Evolutionary conservation across 495 filamentous ascomycete genomes (phyloP), one percentile per base, ranked within the genome.

Genomic region (Talaromyces liani): DNA sequence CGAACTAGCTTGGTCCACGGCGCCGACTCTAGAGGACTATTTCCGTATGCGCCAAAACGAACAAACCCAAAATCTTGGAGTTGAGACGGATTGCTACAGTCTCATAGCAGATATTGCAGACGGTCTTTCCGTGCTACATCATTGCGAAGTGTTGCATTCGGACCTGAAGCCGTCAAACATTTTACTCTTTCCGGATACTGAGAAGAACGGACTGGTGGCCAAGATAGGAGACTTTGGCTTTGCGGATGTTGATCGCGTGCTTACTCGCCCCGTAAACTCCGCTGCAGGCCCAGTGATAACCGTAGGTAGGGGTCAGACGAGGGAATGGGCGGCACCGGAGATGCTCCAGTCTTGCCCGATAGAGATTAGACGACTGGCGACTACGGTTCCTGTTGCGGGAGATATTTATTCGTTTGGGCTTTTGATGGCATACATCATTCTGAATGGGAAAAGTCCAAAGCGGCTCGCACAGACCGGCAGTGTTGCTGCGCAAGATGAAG

Each of bases 41-140:
- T 54, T 54, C 49, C 8, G 24, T 8, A 20, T 54, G 6, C 16
- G 47, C 6, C n/a, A 53, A 20, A 9, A 9, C 24, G 18, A 25
- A 12, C 18, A 54, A 2, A 1, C 10, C 8, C 49, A 20, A 25
- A 24, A 20, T 22, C 18, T 54, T 10, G 24, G 3, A 41, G 14
- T 10, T 39, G 34, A 16, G 8, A 22, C 49, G 18, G 49, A 54
- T 14, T 20, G 10, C 4, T 54, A 54, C 10, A 54, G 18, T 54
- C 49, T 54, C 18, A 54, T 54, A 54, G 49, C 49, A 54, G 49
- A 54, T 54, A 54, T 54, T 22, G 49, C 49, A 20, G 49, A 54
- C 49, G 49, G 49, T 0, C 49, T 54, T 22, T 20, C 49, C 49
- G 49, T 54, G 10, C 49, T 54, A 9, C 49, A 54, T 14, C 18